phyloP scores from a whole-genome alignment of 805 yeast genomes.

The Ogataea ramenticola region DNA sequence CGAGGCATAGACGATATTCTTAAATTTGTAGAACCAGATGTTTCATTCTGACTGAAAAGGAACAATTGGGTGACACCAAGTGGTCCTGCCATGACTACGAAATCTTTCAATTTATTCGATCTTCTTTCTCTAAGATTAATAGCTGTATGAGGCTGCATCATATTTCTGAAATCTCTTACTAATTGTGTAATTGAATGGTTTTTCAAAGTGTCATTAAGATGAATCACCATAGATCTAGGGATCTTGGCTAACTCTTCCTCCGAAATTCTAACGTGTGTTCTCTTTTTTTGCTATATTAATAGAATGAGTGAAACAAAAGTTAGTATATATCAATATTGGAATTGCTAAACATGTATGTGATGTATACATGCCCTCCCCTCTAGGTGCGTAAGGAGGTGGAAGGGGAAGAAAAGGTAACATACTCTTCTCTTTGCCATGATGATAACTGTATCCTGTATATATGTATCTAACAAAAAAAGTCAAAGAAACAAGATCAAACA shows the following conservation, averaged over 20 bases:
- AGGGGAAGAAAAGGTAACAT: constrained; percentile 8
- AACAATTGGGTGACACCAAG: constrained; percentile 85
- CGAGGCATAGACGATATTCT: constrained; percentile 83
- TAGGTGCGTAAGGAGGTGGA: no score
- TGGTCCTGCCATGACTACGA: constrained; percentile 98
- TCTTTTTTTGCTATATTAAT: constrained; percentile 50
- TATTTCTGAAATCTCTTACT: constrained; percentile 77
- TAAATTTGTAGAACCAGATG: constrained; percentile 71
- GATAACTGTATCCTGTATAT: no score
- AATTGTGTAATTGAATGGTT: constrained; percentile 80
- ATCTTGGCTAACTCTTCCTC: constrained; percentile 65
- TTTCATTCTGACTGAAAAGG: constrained; percentile 75
- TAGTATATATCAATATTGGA: no score
- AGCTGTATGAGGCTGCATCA: constrained; percentile 97
- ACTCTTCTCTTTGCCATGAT: constrained; percentile 30
- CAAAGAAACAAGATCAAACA: no score
- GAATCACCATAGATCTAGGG: constrained; percentile 91
- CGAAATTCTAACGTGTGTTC: constrained; percentile 69
- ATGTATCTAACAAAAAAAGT: no score
- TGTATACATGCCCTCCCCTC: no score
- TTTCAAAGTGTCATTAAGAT: constrained; percentile 65
- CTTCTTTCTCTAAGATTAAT: constrained; percentile 80
- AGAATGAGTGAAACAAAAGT: background rate
- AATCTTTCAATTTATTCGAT: constrained; percentile 82
- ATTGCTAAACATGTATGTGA: no score